Evolutionary conservation across 2,329 filamentous ascomycete genomes (phyloP).

Genomic region (Apiospora phragmitis): DNA sequence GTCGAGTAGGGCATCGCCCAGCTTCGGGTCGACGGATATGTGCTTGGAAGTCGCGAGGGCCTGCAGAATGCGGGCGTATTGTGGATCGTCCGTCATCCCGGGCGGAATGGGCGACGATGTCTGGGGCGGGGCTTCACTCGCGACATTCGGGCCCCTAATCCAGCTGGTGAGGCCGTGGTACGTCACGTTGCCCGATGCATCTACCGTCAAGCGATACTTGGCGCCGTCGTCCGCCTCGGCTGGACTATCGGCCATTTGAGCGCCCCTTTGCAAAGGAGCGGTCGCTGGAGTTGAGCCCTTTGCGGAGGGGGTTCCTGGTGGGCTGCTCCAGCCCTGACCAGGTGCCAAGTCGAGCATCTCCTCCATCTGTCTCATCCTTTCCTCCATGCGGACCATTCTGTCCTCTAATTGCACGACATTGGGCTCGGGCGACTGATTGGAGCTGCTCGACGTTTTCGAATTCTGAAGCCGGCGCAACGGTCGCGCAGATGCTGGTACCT

Average conservation of each 20-base stretch:
- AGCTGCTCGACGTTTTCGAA: neutral
- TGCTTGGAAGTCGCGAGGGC: slow-evolving; percentile 4
- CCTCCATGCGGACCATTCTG: neutral
- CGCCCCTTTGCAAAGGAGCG: neutral
- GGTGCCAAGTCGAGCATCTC: neutral
- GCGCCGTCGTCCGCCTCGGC: neutral
- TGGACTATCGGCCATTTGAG: neutral
- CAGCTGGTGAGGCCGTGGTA: slow-evolving; percentile 8
- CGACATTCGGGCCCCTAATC: slow-evolving; percentile 1
- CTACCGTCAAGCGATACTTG: slow-evolving; percentile 6
- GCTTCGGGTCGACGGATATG: neutral
- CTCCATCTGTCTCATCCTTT: slow-evolving; percentile 8
- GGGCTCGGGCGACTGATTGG: neutral
- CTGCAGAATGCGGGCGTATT: slow-evolving; percentile 2
- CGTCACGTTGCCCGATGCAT: neutral
- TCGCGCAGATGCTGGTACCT: neutral
- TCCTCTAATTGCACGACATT: neutral
- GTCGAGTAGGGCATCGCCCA: neutral
- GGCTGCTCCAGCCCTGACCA: neutral
- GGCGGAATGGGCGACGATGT: neutral
- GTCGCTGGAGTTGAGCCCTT: neutral
- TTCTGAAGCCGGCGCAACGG: neutral
- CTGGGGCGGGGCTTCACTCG: slow-evolving; percentile 2
- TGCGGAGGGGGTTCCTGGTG: neutral
- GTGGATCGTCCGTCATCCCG: neutral